Base-by-base conservation (phyloP, 2,329 filamentous ascomycete genomes). In the Scedosporium minutisporum region DNA sequence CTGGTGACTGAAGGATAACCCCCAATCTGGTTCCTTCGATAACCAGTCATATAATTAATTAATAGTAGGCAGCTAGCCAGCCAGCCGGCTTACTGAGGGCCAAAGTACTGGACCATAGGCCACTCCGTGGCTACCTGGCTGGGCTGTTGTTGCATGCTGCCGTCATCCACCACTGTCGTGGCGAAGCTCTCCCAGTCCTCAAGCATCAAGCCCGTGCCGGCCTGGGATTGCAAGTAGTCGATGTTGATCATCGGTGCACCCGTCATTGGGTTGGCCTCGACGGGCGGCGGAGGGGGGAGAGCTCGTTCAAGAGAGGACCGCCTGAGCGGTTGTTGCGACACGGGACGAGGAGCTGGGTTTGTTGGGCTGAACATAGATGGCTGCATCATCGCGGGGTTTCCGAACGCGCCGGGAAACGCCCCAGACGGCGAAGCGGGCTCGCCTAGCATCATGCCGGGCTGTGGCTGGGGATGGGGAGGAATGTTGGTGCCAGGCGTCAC, bases 121-220 rank as follows among this genome's bases (percentile, higher is more conserved):
- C 68, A 69, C 57, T 67, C 66, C 48, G 67, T 64, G 41, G 66
- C 61, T 18, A 69, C 64, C 60, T 61, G 67, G 60, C 62, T 59
- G 41, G 55, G 64, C 29, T 33, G 29, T 58, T 61, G 64, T 61
- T 55, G 53, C 58, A 65, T 63, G 21, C 42, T 48, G 23, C 62
- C 44, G 21, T 75, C 73, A 55, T 74, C 71, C 21, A 75, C 67
- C 21, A 75, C 70, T 23, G 72, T 68, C 23, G 72, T 71, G 25
- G 71, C 67, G 33, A 78, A 71, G 62, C 70, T 74, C 62, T 76
- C 75, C 76, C 76, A 78, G 64, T 77, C 75, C 2, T 77, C 73
- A 55, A 78, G 77, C 9, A 74, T 69, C 38, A 75, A 70, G 6
- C 71, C 69, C 2, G 71, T 69, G 2, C 75, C 60, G n/a, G 48